Conservation (phyloP, 768 basidiomycete species). For the Boletus reticuloceps region DNA sequence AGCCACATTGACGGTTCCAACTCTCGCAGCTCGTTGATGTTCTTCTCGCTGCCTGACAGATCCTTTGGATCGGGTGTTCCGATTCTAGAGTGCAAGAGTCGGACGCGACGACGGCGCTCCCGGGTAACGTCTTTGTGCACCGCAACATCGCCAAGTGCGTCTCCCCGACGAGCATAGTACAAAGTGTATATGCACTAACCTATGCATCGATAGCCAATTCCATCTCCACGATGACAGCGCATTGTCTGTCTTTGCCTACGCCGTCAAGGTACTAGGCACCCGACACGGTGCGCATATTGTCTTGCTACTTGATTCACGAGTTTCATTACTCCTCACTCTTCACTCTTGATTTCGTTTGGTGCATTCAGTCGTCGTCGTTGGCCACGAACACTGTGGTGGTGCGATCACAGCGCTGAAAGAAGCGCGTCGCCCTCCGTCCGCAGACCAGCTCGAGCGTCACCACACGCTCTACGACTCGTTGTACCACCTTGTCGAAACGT, state of each 20-base stretch:
- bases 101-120: constrained; percentile 62
- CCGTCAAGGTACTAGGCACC: constrained; percentile 62
- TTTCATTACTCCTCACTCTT: constrained; percentile 1
- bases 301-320: background rate
- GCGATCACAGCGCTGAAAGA: constrained; percentile 40
- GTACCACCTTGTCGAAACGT: constrained; percentile 1
- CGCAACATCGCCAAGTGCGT: constrained; percentile 85
- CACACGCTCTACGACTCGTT: constrained; percentile 16
- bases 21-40: background rate
- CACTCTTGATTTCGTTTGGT: constrained; percentile 1
- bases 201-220: constrained; percentile 53
- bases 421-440: background rate
- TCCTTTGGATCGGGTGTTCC: constrained; percentile 79
- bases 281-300: constrained; percentile 61
- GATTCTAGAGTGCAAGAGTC: constrained; percentile 86
- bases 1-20: background rate
- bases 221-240: constrained; percentile 66
- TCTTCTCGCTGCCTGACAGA: constrained; percentile 32
- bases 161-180: too few relatives aligned
- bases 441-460: background rate
- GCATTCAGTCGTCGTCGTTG: constrained; percentile 67
- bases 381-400: constrained; percentile 83
- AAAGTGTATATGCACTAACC: background rate
- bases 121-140: constrained; percentile 82
- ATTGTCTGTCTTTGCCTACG: constrained; percentile 70